A percentile compares a stretch with the other conserved stretches of the same genome.
Conservation (phyloP, 1,284 basidiomycete genomes). For the Fistulinella staudtii region DNA sequence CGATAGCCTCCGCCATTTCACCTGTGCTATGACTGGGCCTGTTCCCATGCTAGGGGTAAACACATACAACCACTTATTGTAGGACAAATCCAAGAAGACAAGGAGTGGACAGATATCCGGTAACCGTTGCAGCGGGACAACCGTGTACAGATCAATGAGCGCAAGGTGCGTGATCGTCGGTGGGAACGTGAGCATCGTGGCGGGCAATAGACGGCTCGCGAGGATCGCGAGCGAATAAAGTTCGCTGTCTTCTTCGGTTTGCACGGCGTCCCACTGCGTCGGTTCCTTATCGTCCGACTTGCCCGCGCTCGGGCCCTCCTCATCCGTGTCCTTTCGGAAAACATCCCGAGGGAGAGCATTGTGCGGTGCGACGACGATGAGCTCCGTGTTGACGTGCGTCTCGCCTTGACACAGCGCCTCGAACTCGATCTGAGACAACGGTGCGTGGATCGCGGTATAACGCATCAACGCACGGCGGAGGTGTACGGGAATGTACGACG, state of each 20-base stretch:
- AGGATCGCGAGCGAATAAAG: constrained; percentile 42
- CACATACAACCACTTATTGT: constrained; percentile 57
- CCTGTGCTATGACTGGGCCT: constrained; percentile 11
- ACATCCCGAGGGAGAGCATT: constrained; percentile 42
- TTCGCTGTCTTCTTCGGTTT: constrained; percentile 14
- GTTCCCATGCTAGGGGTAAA: too few relatives aligned
- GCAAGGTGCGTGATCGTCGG: constrained; percentile 56
- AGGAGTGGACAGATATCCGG: constrained; percentile 59
- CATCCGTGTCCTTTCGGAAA: constrained; percentile 28
- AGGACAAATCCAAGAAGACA: constrained; percentile 62
- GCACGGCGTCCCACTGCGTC: constrained; percentile 21
- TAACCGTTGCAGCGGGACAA: constrained; percentile 49
- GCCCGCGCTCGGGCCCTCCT: not conserved
- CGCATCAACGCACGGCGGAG: constrained; percentile 54
- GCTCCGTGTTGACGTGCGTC: constrained; percentile 55
- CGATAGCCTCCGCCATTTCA: constrained; percentile 55
- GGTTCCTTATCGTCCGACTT: not conserved
- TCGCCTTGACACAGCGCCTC: constrained; percentile 45
- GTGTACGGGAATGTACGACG: constrained; percentile 51
- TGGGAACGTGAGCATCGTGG: constrained; percentile 47
- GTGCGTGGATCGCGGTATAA: constrained; percentile 51
- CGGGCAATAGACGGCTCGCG: constrained; percentile 32
- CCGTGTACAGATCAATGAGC: constrained; percentile 37
- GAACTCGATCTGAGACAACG: constrained; percentile 47
- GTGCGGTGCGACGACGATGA: constrained; percentile 56